Evolutionary conservation across 1,284 basidiomycete species (phyloP), one percentile per base, ranked within the genome.

Genomic region (Naganishia sp.): DNA sequence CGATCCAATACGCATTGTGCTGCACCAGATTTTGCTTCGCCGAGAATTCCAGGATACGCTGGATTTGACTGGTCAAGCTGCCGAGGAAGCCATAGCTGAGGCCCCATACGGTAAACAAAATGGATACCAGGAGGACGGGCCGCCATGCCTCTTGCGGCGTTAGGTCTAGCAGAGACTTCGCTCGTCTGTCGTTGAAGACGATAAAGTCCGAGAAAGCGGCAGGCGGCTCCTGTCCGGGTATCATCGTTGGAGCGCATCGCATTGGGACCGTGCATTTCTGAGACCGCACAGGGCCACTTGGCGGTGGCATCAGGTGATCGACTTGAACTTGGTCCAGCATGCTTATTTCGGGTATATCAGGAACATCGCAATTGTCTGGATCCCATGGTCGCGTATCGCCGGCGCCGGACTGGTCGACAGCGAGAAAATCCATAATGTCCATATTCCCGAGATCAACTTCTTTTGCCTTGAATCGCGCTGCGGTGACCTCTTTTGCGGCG

Each of bases 31-130:
- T 66, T 35, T 72, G 66, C 2, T 68, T 53, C 3, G 70, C 67
- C 13, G 70, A 50, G 58, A 72, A 73, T 5, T 65, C 65, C n/a
- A 78, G 71, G 25, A 76, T 67, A 0, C 46, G 42, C 46, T 76
- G 71, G 49, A 78, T 77, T 66, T 75, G 67, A 11, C 62, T 68
- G 60, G 74, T 80, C 43, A 80, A 68, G 11, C 74, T 77, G 0
- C 77, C 77, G 3, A 80, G 68, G 3, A 80, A 70, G 21, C 78
- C 77, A 56, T 79, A 79, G 13, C 73, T 72, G 68, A 78, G 77
- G 6, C 78, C 78, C 78, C 78, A 80, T 6, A 78, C 67, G 69
- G 77, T 75, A 71, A 79, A 78, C 31, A 80, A 73, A 42, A 71
- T 74, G 28, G 74, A 75, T 3, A 76, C 78, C 72, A 69, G 35